These are phyloP conservation scores for Sporothrix globosa DNA, from an alignment of 2,329 filamentous ascomycete genomes.

Conservation along the genomic window DNA sequence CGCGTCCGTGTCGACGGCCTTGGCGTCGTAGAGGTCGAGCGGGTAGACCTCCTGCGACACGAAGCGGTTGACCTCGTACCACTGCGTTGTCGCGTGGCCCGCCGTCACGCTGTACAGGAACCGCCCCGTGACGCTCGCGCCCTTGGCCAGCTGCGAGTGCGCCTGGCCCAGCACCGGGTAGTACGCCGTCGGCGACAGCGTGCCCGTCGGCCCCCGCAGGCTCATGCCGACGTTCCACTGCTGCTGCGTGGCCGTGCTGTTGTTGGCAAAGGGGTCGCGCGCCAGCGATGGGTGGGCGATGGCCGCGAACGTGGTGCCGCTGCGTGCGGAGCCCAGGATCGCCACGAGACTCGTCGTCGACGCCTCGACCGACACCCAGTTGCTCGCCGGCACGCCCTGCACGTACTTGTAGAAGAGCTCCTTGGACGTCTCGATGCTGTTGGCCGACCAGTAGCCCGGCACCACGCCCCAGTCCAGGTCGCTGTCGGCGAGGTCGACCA, in stretches of 20 bases:
- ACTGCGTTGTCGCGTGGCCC: constrained; percentile 18
- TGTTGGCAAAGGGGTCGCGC: constrained; percentile 27
- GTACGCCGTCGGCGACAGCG: constrained; percentile 30
- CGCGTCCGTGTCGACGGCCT: constrained; percentile 28
- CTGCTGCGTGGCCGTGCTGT: constrained; percentile 23
- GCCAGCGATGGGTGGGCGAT: constrained; percentile 29
- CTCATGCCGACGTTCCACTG: constrained; percentile 33
- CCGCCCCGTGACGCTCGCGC: constrained; percentile 16
- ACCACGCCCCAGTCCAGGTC: constrained; percentile 32
- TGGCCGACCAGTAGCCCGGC: constrained; percentile 33
- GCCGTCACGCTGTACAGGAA: constrained; percentile 25
- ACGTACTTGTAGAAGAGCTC: constrained; percentile 30
- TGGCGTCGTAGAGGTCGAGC: constrained; percentile 20
- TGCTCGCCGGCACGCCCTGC: constrained; percentile 28
- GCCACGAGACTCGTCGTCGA: constrained; percentile 30
- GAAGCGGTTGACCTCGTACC: constrained; percentile 32
- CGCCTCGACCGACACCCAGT: constrained; percentile 26
- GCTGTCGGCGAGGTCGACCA: constrained; percentile 23
- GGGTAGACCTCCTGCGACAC: constrained; percentile 31
- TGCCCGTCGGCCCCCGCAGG: constrained; percentile 28
- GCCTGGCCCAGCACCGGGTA: constrained; percentile 32
- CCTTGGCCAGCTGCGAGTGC: constrained; percentile 30
- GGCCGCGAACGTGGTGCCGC: constrained; percentile 15
- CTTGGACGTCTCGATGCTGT: constrained; percentile 24
- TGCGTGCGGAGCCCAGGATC: constrained; percentile 16